phyloP scores from a whole-genome alignment of 306 rosid species.

The Fagus sylvatica region DNA sequence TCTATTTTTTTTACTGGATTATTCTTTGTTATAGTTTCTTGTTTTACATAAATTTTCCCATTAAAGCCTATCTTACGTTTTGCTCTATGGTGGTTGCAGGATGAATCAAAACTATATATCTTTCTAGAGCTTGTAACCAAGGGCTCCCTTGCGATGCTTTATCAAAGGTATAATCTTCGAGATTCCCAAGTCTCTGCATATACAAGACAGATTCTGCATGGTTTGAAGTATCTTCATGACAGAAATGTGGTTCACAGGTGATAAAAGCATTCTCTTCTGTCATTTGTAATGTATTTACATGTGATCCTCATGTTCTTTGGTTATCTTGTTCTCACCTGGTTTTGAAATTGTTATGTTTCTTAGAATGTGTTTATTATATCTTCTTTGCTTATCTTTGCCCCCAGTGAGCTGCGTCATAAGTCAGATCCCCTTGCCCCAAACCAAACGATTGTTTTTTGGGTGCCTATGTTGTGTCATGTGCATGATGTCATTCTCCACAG shows the following conservation, averaged over 20 bases:
- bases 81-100: slow-evolving; percentile 53
- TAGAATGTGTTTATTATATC: background rate
- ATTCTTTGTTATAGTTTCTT: slow-evolving; percentile 13
- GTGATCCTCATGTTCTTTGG: slow-evolving; percentile 2
- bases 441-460: background rate
- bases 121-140: slow-evolving; percentile 87
- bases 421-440: too few relatives aligned
- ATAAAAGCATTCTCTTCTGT: slow-evolving; percentile 11
- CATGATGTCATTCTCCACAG: too few relatives aligned
- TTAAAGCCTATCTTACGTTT: slow-evolving; percentile 19
- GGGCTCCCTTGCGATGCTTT: slow-evolving; percentile 82
- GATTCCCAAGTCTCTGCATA: slow-evolving; percentile 88
- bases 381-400: background rate
- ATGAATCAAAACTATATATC: slow-evolving; percentile 74
- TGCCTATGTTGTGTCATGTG: too few relatives aligned
- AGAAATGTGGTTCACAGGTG: slow-evolving; percentile 89
- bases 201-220: slow-evolving; percentile 84
- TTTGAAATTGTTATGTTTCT: background rate
- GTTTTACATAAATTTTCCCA: slow-evolving; percentile 9
- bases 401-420: background rate
- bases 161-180: slow-evolving; percentile 55
- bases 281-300: slow-evolving; percentile 6
- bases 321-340: background rate
- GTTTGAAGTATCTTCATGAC: slow-evolving; percentile 95
- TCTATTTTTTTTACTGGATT: background rate